Percentiles rank a stretch among this genome's conserved stretches.
phyloP scores from a whole-genome alignment of 495 filamentous ascomycete species.

The Barbatosphaeria neglecta region DNA sequence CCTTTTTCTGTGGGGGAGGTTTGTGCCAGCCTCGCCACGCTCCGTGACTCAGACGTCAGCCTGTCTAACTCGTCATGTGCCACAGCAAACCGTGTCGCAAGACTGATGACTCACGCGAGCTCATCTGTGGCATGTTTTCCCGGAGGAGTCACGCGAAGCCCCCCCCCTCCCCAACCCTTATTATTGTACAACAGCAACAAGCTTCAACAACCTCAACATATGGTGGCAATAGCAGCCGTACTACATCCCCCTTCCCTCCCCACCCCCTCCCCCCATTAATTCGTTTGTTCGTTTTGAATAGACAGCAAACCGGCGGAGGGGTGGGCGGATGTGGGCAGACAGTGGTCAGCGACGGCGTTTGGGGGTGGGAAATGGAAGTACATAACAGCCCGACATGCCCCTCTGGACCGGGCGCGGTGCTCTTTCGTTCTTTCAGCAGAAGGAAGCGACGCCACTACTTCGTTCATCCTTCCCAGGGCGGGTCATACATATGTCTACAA shows the following conservation, averaged over 20 bases:
- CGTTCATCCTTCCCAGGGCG: not conserved
- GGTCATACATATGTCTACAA: not conserved
- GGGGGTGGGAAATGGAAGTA: not conserved
- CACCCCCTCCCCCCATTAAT: too few relatives aligned
- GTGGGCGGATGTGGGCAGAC: not conserved
- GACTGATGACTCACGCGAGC: conserved; percentile 22
- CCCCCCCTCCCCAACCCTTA: too few relatives aligned
- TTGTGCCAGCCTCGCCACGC: not conserved
- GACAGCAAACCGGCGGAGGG: not conserved
- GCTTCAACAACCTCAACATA: conserved; percentile 1
- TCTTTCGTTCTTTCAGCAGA: too few relatives aligned
- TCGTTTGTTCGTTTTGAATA: not conserved
- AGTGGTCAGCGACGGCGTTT: not conserved
- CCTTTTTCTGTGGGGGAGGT: not conserved
- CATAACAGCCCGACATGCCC: too few relatives aligned
- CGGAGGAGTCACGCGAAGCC: not conserved
- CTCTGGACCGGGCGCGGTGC: not conserved
- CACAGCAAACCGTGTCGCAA: conserved; percentile 37
- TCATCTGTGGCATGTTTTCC: conserved; percentile 2
- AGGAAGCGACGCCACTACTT: too few relatives aligned
- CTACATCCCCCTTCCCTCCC: too few relatives aligned
- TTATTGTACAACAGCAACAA: not conserved
- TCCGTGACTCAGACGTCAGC: conserved; percentile 1
- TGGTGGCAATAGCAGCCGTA: too few relatives aligned
- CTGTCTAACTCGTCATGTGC: conserved; percentile 11